These are phyloP conservation scores for Fusarium praegraminearum DNA, from an alignment of 2,329 filamentous ascomycete species.

Conservation along the genomic window DNA sequence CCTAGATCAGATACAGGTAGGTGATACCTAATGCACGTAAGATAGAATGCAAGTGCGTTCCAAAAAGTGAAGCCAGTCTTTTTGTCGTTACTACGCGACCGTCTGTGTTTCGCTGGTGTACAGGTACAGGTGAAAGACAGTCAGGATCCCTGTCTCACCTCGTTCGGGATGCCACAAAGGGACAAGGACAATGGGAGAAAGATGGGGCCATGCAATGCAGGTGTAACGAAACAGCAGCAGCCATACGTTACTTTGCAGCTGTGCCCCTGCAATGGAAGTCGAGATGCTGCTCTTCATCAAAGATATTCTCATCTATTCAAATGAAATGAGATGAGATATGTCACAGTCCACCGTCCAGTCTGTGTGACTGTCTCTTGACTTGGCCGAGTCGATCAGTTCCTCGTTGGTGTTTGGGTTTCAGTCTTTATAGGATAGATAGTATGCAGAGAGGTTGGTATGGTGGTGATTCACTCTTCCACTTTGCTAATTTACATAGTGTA, in stretches of 20 bases:
- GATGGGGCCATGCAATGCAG: constrained; percentile 29
- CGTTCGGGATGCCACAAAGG: constrained; percentile 38
- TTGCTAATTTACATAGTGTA: constrained; percentile 9
- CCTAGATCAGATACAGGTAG: background rate
- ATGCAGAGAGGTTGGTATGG: background rate
- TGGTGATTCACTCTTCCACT: background rate
- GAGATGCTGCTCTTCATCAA: constrained; percentile 16
- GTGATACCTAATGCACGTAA: background rate
- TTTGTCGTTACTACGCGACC: constrained; percentile 21
- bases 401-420: background rate
- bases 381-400: constrained; percentile 16
- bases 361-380: background rate
- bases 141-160: constrained; percentile 18
- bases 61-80: constrained; percentile 19
- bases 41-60: constrained; percentile 19
- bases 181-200: constrained; percentile 18
- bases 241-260: constrained; percentile 39
- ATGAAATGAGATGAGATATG: constrained; percentile 3
- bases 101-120: constrained; percentile 26
- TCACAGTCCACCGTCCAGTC: background rate
- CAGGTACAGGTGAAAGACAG: background rate
- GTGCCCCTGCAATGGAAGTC: constrained; percentile 12
- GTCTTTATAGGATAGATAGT: background rate
- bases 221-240: constrained; percentile 37
- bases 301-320: background rate